A percentile compares a stretch with the other conserved stretches of the same genome.
These are phyloP conservation scores for Fusarium metavorans DNA, from an alignment of 2,329 filamentous ascomycete genomes.

Conservation along the genomic window DNA sequence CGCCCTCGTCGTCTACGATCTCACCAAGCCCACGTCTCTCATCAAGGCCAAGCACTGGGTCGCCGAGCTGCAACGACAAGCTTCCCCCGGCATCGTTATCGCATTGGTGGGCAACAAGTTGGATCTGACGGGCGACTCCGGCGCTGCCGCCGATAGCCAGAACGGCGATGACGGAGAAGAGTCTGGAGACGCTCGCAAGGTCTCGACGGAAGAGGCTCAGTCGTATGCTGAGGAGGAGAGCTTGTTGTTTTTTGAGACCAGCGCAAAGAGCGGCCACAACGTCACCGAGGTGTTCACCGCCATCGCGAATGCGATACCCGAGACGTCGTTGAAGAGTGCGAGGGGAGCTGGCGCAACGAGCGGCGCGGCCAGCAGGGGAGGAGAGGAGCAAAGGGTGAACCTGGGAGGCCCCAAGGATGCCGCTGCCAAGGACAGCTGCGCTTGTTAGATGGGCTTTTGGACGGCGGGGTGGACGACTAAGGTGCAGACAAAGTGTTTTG, in stretches of 20 bases:
- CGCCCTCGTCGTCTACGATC: slow-evolving; percentile 97
- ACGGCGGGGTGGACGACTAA: slow-evolving; percentile 13
- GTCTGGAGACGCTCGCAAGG: slow-evolving; percentile 82
- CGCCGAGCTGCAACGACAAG: slow-evolving; percentile 95
- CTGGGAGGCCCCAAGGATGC: slow-evolving; percentile 78
- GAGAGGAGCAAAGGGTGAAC: slow-evolving; percentile 83
- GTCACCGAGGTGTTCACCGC: slow-evolving; percentile 97
- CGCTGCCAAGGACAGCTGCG: slow-evolving; percentile 90
- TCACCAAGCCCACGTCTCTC: slow-evolving; percentile 95
- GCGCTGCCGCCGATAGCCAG: slow-evolving; percentile 57
- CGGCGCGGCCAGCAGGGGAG: slow-evolving; percentile 67
- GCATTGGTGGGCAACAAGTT: slow-evolving; percentile 97
- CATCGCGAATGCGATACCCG: slow-evolving; percentile 97
- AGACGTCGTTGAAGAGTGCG: slow-evolving; percentile 92
- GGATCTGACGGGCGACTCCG: slow-evolving; percentile 79
- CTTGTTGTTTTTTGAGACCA: slow-evolving; percentile 96
- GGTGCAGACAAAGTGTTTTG: slow-evolving; percentile 36
- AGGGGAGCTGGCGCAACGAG: slow-evolving; percentile 75
- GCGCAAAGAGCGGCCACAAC: slow-evolving; percentile 94
- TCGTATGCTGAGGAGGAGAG: slow-evolving; percentile 95
- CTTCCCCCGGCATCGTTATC: slow-evolving; percentile 95
- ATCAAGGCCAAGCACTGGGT: slow-evolving; percentile 99
- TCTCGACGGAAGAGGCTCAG: slow-evolving; percentile 91
- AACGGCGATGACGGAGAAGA: slow-evolving; percentile 70
- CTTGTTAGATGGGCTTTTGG: slow-evolving; percentile 69